Percentiles rank a stretch among this genome's conserved stretches.
Conservation (phyloP, 805 yeast species). For the Nakazawaea wyomingensis region DNA sequence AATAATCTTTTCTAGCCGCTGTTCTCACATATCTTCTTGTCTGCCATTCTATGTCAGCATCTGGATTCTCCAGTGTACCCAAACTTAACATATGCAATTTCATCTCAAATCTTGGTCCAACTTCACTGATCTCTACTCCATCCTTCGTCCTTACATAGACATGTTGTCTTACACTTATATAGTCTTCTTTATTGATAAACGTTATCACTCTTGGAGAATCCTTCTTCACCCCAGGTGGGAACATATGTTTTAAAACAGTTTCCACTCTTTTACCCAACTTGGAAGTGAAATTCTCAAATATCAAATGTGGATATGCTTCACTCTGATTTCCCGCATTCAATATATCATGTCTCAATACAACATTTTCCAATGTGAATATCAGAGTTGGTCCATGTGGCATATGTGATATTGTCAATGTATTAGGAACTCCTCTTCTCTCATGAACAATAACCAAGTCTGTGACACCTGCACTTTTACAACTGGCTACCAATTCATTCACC, state of each 20-base stretch:
- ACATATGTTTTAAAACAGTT: conserved; percentile 76
- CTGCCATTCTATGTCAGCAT: conserved; percentile 98
- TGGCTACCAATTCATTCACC: conserved; percentile 75
- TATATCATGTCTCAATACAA: conserved; percentile 89
- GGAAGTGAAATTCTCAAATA: conserved; percentile 84
- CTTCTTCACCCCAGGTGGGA: conserved; percentile 95
- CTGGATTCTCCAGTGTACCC: conserved; percentile 91
- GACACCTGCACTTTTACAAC: conserved; percentile 71
- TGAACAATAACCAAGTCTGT: conserved; percentile 84
- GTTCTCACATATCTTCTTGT: conserved; percentile 89
- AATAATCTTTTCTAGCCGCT: conserved; percentile 89
- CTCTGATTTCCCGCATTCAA: conserved; percentile 80
- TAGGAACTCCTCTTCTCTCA: conserved; percentile 98
- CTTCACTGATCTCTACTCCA: conserved; percentile 86
- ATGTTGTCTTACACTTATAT: conserved; percentile 91
- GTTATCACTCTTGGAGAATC: conserved; percentile 90
- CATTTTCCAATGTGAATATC: conserved; percentile 90
- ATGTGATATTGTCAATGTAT: conserved; percentile 86
- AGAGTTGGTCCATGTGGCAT: conserved; percentile 99
- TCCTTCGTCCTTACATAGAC: conserved; percentile 87
- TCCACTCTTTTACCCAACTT: conserved; percentile 79
- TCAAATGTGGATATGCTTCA: conserved; percentile 90
- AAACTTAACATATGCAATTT: conserved; percentile 79
- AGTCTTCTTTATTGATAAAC: conserved; percentile 86
- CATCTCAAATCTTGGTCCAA: conserved; percentile 99